A percentile compares a stretch with the other conserved stretches of the same genome.
These are phyloP conservation scores for Teratosphaeria zuluensis DNA, from an alignment of 2,329 filamentous ascomycete species.

Conservation along the genomic window DNA sequence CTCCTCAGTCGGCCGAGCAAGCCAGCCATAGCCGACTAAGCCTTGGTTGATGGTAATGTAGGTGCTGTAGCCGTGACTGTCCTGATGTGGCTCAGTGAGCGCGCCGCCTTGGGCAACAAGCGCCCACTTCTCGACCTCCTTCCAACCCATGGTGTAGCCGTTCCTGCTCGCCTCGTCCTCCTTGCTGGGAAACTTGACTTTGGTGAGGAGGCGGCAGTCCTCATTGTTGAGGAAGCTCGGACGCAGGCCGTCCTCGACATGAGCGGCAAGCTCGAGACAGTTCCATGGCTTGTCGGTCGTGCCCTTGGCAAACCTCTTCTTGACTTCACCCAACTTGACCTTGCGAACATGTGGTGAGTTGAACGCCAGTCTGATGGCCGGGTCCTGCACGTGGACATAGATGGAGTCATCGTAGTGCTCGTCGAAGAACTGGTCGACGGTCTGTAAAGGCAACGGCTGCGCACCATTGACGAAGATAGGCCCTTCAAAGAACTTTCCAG, in stretches of 20 bases:
- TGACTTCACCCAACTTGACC: conserved; percentile 17
- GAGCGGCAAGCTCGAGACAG: conserved; percentile 23
- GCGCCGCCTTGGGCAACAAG: conserved; percentile 25
- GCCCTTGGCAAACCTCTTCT: conserved; percentile 14
- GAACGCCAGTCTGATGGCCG: conserved; percentile 7
- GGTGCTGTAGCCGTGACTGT: conserved; percentile 25
- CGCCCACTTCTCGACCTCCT: conserved; percentile 27
- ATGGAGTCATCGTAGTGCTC: conserved; percentile 24
- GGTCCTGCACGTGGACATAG: conserved; percentile 21
- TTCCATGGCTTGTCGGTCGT: conserved; percentile 19
- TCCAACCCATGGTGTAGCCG: conserved; percentile 21
- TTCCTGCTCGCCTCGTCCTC: conserved; percentile 18
- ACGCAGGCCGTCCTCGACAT: conserved; percentile 22
- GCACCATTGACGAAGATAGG: conserved; percentile 20
- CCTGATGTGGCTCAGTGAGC: conserved; percentile 25
- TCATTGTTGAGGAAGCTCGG: conserved; percentile 23
- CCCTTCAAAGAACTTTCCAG: conserved; percentile 14
- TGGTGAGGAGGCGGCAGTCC: conserved; percentile 23
- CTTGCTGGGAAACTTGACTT: conserved; percentile 20
- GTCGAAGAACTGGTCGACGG: conserved; percentile 15
- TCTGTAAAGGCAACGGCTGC: conserved; percentile 19
- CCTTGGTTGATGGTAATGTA: conserved; percentile 26
- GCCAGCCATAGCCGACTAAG: conserved; percentile 23
- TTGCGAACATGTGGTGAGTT: conserved; percentile 6
- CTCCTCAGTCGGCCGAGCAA: conserved; percentile 15